These are phyloP conservation scores for Chalaropsis ovoidea DNA, from an alignment of 2,329 filamentous ascomycete species.

Conservation along the genomic window DNA sequence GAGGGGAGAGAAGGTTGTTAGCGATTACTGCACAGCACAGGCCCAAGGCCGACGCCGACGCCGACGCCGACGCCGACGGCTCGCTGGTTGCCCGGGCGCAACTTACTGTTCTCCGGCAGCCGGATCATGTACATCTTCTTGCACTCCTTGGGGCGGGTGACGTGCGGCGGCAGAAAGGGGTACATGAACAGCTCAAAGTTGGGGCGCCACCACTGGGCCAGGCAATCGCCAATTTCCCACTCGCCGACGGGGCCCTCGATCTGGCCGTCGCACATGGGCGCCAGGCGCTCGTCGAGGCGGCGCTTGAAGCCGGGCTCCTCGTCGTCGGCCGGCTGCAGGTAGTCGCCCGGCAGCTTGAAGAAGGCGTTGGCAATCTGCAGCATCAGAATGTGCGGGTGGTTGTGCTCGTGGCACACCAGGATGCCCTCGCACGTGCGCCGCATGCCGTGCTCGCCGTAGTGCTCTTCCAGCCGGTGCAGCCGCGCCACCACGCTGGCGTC, in stretches of 20 bases:
- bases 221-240: slow-evolving; percentile 88
- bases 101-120: slow-evolving; percentile 76
- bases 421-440: slow-evolving; percentile 93
- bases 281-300: slow-evolving; percentile 82
- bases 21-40: not conserved
- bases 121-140: slow-evolving; percentile 99
- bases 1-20: slow-evolving; percentile 26
- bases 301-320: slow-evolving; percentile 92
- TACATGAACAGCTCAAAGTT: slow-evolving; percentile 99
- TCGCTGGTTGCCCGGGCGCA: not conserved
- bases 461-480: slow-evolving; percentile 87
- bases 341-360: slow-evolving; percentile 97
- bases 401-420: slow-evolving; percentile 96
- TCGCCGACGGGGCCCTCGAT: slow-evolving; percentile 67
- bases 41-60: no score
- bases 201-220: slow-evolving; percentile 97
- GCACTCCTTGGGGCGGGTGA: slow-evolving; percentile 94
- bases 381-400: slow-evolving; percentile 97
- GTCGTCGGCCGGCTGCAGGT: slow-evolving; percentile 77
- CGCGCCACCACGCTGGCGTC: slow-evolving; percentile 90
- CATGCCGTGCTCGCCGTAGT: slow-evolving; percentile 89
- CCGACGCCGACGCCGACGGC: no score
- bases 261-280: slow-evolving; percentile 76
- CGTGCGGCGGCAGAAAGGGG: slow-evolving; percentile 90
- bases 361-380: slow-evolving; percentile 98